Evolutionary conservation across 2,329 filamentous ascomycete species (phyloP), one percentile per base, ranked within the genome.

Genomic region (Colletotrichum agaves): DNA sequence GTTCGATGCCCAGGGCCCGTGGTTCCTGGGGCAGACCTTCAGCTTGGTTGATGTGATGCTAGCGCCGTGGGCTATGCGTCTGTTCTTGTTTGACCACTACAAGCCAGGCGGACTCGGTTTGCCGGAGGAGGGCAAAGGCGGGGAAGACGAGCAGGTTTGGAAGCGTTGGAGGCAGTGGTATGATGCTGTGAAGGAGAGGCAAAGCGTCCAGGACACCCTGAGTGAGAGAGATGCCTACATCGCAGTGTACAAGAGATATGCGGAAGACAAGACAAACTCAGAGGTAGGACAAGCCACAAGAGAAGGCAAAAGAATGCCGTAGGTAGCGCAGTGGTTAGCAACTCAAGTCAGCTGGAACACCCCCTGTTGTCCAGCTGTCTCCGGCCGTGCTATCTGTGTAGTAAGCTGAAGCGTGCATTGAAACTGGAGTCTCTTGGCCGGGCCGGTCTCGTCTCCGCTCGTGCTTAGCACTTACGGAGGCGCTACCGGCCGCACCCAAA

Each of bases 21-120:
- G 86, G 79, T 94, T 94, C 74, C 75, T 90, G 1, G 91, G 91
- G 1, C 76, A 81, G 1, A 79, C 84, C 43, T 85, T 93, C n/a
- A 85, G 85, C 61, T 78, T 94, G 19, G 87, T 93, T 13, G 92
- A 95, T 76, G 81, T 93, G 23, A 85, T 88, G 69, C 79, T 94
- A 3, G 91, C 89, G 41, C 92, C 92, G 0, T 94, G 91, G 91
- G 88, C 89, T 0, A 85, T 89, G 72, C 83, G 92, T 13, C 75
- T 93, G 19, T 94, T 91, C 82, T 80, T 93, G 5, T 90, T 94
- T 71, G 91, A 94, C 72, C 85, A 93, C 70, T 94, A 91, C 75
- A 94, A 94, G 74, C 74, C 79, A 0, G 85, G 85, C 0, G 86
- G 87, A 0, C 71, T 83, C 2, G 83, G 82, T 0, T 79, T 88